Evolutionary conservation across 2,329 filamentous ascomycete genomes (phyloP), one percentile per base, ranked within the genome.

Genomic region (Tolypocladium amazonense): DNA sequence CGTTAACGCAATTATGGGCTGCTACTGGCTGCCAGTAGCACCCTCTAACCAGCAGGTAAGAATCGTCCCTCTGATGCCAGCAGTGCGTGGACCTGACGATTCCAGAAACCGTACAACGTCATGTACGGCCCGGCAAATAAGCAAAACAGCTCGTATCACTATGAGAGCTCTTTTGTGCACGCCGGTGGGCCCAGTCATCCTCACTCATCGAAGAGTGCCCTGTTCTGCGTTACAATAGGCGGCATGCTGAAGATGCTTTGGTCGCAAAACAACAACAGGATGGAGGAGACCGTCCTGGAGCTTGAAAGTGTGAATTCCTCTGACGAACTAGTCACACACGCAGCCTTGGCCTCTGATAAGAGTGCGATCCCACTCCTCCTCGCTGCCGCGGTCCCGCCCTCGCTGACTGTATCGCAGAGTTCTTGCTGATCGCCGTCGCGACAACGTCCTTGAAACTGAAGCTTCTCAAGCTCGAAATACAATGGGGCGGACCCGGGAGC

Each of bases 311-410:
- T 90, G 60, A 81, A 85, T 35, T 86, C 86, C 39, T 86, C 88
- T 0, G 86, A 91, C 63, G 88, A 91, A 64, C 72, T 90, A n/a
- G 81, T 93, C 57, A 91, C 90, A 0, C 91, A 95, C 74, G 90
- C 90, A 14, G 83, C 89, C 45, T 78, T 92, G 62, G 83, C 87
- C 61, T 84, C 88, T 3, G 89, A 92, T 59, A 90, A 87, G 72
- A 85, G 89, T 90, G 73, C 68, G 77, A 67, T 15, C 9, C 12
- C 4, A 18, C 9, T 3, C 30, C 33, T 25, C 18, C 33, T 4
- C 14, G 14, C 35, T 47, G 20, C 20, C 50, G 38, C 5, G 37
- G 37, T 14, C 35, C n/a, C 4, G 39, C 9, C 8, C 4, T 23
- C 38, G 30, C 64, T 69, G 53, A 81, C 65, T 20, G n/a, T 41